Evolutionary conservation across 1,284 basidiomycete species (phyloP), one percentile per base, ranked within the genome.

Genomic region (Ceratobasidium sp.): DNA sequence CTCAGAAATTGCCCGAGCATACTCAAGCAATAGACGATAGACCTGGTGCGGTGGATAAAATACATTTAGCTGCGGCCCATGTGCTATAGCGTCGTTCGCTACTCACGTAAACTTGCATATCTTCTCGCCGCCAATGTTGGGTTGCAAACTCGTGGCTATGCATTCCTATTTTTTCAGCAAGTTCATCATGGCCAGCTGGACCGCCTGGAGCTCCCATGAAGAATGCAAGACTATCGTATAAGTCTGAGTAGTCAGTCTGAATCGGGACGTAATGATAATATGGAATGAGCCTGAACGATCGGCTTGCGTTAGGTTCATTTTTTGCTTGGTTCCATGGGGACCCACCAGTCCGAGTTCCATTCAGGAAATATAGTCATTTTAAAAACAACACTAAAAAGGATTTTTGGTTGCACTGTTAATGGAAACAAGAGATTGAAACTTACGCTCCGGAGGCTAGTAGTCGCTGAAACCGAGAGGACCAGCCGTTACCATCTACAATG

Each of bases 221-320:
- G 78, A 85, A 85, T 7, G 83, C 81, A 78, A 85, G 81, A 64
- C 83, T 79, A 73, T 82, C 79, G 79, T 82, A 84, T 4, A 86
- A 76, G 73, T 85, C 85, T 13, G 82, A 80, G 64, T 84, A 84
- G 77, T 86, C 84, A 28, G 82, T 76, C 74, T 82, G 80, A 62
- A 83, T 78, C 3, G 64, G 64, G 18, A 67, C 26, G 26, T 49
- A 49, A 30, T 49, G 61, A 16, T 49, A 46, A 8, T 83, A 84
- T 80, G 81, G 70, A 55, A 57, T 58, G 1, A 54, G 57, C 14
- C 47, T 44, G 41, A 38, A 0, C 23, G 38, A 66, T 18, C 49
- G n/a, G 11, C n/a, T 8, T n/a, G 8, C 18, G n/a, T 23, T 23
- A n/a, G 30, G 38, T 21, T 41, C 54, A 30, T 30, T 18, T 18